These are phyloP conservation scores for Aegilops speltoides DNA, from an alignment of 176 grass and related monocot species.

Conservation along the genomic window DNA sequence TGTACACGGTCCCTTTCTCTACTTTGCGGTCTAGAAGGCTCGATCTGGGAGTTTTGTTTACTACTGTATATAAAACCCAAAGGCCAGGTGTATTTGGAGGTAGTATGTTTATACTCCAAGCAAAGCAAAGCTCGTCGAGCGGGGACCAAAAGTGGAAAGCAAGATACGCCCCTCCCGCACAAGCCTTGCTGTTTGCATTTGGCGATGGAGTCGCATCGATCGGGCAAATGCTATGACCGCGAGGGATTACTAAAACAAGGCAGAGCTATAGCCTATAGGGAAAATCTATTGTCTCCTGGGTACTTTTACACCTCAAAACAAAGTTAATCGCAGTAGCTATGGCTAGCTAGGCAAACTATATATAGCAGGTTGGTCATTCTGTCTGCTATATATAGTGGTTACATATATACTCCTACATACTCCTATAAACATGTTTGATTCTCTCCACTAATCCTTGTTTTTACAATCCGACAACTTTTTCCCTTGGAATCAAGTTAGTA, in stretches of 20 bases:
- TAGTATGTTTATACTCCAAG: constrained; percentile 48
- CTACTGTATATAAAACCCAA: background rate
- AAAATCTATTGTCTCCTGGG: background rate
- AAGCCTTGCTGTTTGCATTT: background rate
- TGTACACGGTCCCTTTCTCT: constrained; percentile 9
- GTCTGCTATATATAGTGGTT: background rate
- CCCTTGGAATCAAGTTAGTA: constrained; percentile 13
- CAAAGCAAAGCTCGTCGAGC: constrained; percentile 2
- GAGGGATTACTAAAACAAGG: constrained; percentile 3
- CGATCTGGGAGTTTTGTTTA: background rate
- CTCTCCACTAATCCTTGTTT: background rate
- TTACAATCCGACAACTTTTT: background rate
- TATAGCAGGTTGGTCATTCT: background rate
- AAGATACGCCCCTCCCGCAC: constrained; percentile 26
- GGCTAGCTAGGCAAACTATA: background rate
- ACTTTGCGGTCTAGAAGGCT: constrained; percentile 33
- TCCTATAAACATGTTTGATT: constrained; percentile 23
- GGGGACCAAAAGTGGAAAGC: constrained; percentile 49
- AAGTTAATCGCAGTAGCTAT: constrained; percentile 18
- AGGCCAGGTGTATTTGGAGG: constrained; percentile 25
- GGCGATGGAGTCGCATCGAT: background rate
- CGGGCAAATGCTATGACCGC: constrained; percentile 3
- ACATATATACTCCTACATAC: background rate
- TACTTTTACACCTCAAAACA: constrained; percentile 28
- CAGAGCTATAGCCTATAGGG: background rate